A percentile compares a stretch with the other conserved stretches of the same genome.
Conservation (phyloP, 345 rosid genomes). For the Noccaea caerulescens region DNA sequence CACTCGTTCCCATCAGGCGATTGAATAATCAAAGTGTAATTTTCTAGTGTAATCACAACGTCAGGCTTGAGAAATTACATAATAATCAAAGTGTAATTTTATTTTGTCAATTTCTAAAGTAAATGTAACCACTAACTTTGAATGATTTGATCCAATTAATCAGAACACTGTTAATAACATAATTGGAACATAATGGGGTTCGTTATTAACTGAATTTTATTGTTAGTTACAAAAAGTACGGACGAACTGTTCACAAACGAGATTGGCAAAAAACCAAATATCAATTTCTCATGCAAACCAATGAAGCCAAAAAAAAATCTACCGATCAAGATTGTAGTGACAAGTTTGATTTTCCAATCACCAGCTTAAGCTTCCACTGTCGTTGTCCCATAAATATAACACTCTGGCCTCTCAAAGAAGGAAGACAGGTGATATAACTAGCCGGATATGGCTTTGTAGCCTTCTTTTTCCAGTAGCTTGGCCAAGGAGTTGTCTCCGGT, state of each 20-base stretch:
- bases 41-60: no score
- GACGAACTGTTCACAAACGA: conserved; percentile 23
- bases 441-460: conserved; percentile 74
- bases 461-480: conserved; percentile 73
- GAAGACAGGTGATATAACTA: conserved; percentile 26
- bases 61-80: no score
- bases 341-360: conserved; percentile 7
- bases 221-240: conserved; percentile 31
- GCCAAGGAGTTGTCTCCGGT: conserved; percentile 85
- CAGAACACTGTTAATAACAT: neutral
- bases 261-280: conserved; percentile 12
- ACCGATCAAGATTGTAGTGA: conserved; percentile 16
- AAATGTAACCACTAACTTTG: neutral
- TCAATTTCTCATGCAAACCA: conserved; percentile 34
- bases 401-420: conserved; percentile 21
- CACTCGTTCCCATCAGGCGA: conserved; percentile 25
- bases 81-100: neutral
- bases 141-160: no score
- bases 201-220: conserved; percentile 24
- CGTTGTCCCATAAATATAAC: conserved; percentile 17
- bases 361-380: conserved; percentile 19
- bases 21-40: neutral
- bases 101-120: neutral
- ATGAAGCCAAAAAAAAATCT: conserved; percentile 27
- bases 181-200: neutral